Evolutionary conservation across 805 yeast genomes (phyloP), one percentile per base, ranked within the genome.

Genomic region (Wickerhamiella nectarea): DNA sequence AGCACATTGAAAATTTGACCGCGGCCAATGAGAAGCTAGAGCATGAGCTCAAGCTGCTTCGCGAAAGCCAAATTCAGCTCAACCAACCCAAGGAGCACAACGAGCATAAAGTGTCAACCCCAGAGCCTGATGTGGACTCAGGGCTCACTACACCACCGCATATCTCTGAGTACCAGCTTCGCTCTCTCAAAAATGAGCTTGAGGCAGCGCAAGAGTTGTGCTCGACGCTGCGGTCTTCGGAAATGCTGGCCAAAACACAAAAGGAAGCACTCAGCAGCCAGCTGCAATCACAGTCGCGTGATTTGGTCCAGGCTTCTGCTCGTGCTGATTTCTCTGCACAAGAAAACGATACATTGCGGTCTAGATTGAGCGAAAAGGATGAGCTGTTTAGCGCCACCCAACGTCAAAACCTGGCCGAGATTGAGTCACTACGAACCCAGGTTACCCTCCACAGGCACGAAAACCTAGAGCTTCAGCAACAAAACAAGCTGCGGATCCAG

Each of bases 181-280:
- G n/a, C n/a, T n/a, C n/a, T n/a, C n/a, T n/a, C n/a, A n/a, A 21
- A 8, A 21, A 5, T 21, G 8, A 21, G 24, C 24, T 21, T 8
- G 24, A 21, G 8, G 24, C 24, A 5, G 24, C 24, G 8, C 24
- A 21, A 21, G 24, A 21, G 8, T 8, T 5, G 8, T 21, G 24
- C 24, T 5, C 24, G 8, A 6, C 24, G 8, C 24, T 21, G 24
- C 24, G 24, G 8, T 21, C 24, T 5, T 21, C 71, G 67, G 9
- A 70, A 79, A 1, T 67, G 74, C 2, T 62, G 69, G 3, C 71
- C 75, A 48, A 93, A 83, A 57, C 71, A 86, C 44, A 93, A 86
- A 52, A 73, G 24, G 24, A 21, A 8, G 24, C 24, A 5, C 5
- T 21, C 8, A 8, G 8, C 24, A 21, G 24, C 24, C 24, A 21